Evolutionary conservation across 2,329 filamentous ascomycete genomes (phyloP).

Genomic region (Ophiocordyceps camponoti-leonardi): DNA sequence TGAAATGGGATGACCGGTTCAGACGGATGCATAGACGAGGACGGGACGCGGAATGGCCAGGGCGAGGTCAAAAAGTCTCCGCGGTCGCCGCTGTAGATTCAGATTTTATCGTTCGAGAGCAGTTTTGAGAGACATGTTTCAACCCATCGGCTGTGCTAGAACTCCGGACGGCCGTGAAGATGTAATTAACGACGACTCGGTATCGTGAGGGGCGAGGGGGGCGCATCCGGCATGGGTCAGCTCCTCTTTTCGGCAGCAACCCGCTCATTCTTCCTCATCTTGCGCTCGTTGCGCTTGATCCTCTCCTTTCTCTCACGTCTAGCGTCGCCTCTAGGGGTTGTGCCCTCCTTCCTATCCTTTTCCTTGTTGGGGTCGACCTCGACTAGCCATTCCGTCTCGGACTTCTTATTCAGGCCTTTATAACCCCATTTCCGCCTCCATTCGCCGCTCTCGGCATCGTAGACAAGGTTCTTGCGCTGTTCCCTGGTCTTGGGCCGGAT

Average conservation of each 20-base stretch:
- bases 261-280: conserved; percentile 49
- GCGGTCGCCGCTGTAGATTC: not conserved
- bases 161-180: too few relatives aligned
- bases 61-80: not conserved
- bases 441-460: conserved; percentile 67
- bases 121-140: too few relatives aligned
- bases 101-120: not conserved
- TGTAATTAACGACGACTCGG: too few relatives aligned
- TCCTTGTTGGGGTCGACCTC: conserved; percentile 74
- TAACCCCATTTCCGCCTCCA: conserved; percentile 95
- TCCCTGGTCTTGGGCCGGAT: conserved; percentile 81
- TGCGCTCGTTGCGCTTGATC: conserved; percentile 53
- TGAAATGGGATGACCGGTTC: conserved; percentile 2
- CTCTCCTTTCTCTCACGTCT: conserved; percentile 49
- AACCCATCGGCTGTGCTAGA: too few relatives aligned
- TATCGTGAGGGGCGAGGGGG: not conserved
- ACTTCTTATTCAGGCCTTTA: conserved; percentile 74
- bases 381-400: conserved; percentile 73
- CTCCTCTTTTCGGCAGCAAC: conserved; percentile 15
- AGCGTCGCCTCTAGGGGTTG: conserved; percentile 42
- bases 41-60: not conserved
- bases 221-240: conserved; percentile 1
- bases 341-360: conserved; percentile 42
- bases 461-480: conserved; percentile 55
- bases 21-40: conserved; percentile 3